These are phyloP conservation scores for Talaromyces thailandensis DNA, from an alignment of 495 filamentous ascomycete genomes.

Conservation along the genomic window DNA sequence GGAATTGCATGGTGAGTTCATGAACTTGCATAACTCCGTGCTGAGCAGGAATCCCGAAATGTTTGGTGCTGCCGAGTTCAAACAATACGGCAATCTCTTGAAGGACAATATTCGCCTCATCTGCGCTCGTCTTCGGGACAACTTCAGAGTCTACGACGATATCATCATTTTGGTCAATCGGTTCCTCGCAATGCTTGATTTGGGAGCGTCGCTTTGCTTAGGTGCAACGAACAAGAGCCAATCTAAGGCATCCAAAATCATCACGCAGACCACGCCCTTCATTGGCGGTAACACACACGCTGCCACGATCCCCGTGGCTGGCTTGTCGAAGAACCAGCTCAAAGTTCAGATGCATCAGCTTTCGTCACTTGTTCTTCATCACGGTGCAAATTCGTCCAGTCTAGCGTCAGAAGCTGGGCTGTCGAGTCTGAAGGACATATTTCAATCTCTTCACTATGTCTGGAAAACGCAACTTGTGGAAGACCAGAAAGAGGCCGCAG, in stretches of 20 bases:
- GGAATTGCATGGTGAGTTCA: slow-evolving; percentile 74
- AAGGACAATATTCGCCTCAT: slow-evolving; percentile 66
- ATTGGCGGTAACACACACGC: slow-evolving; percentile 40
- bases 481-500: slow-evolving; percentile 62
- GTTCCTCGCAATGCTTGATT: slow-evolving; percentile 70
- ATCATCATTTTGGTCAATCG: slow-evolving; percentile 68
- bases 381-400: slow-evolving; percentile 25
- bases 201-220: slow-evolving; percentile 59
- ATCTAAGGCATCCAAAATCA: slow-evolving; percentile 7
- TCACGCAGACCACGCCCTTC: slow-evolving; percentile 54
- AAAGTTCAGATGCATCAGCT: slow-evolving; percentile 39
- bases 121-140: slow-evolving; percentile 50
- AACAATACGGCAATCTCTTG: slow-evolving; percentile 42
- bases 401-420: slow-evolving; percentile 19
- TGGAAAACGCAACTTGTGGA: slow-evolving; percentile 68
- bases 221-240: neutral
- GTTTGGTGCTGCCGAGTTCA: slow-evolving; percentile 19
- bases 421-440: slow-evolving; percentile 34
- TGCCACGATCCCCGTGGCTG: slow-evolving; percentile 10
- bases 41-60: slow-evolving; percentile 45
- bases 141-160: slow-evolving; percentile 75
- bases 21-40: slow-evolving; percentile 60
- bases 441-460: slow-evolving; percentile 60
- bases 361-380: slow-evolving; percentile 25
- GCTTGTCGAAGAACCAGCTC: slow-evolving; percentile 27